A percentile compares a stretch with the other conserved stretches of the same genome.
These are phyloP conservation scores for Mitragyna speciosa DNA, from an alignment of 257 asterid genomes.

Conservation along the genomic window DNA sequence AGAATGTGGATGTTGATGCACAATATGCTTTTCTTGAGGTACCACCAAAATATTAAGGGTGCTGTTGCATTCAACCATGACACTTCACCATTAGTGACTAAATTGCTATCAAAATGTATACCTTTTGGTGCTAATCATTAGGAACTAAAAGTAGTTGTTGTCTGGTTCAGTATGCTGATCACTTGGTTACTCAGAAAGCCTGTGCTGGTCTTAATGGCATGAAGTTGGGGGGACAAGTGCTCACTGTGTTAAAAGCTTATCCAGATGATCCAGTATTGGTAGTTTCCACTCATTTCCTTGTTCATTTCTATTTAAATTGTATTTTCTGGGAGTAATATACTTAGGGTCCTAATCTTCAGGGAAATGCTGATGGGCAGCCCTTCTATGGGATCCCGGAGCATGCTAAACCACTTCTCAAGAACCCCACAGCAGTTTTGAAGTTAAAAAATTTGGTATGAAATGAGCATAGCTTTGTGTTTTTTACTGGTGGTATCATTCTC, in stretches of 20 bases:
- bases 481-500: conserved; percentile 1
- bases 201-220: conserved; percentile 97
- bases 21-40: conserved; percentile 94
- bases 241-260: conserved; percentile 72
- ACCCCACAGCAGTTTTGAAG: conserved; percentile 67
- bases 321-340: neutral
- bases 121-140: neutral
- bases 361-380: conserved; percentile 46
- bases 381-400: conserved; percentile 73
- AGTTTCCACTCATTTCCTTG: conserved; percentile 14
- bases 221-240: conserved; percentile 80
- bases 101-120: neutral
- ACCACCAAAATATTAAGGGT: neutral
- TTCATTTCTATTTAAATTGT: neutral
- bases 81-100: no score
- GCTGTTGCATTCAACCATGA: no score
- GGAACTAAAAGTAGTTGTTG: conserved; percentile 4
- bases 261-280: conserved; percentile 54
- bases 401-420: conserved; percentile 76
- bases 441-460: conserved; percentile 71
- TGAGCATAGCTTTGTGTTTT: conserved; percentile 16
- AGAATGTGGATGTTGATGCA: conserved; percentile 42
- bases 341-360: conserved; percentile 40
- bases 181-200: conserved; percentile 82
- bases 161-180: conserved; percentile 79